Conservation (phyloP, 805 yeast genomes). For the Sugiyamaella valdiviana region DNA sequence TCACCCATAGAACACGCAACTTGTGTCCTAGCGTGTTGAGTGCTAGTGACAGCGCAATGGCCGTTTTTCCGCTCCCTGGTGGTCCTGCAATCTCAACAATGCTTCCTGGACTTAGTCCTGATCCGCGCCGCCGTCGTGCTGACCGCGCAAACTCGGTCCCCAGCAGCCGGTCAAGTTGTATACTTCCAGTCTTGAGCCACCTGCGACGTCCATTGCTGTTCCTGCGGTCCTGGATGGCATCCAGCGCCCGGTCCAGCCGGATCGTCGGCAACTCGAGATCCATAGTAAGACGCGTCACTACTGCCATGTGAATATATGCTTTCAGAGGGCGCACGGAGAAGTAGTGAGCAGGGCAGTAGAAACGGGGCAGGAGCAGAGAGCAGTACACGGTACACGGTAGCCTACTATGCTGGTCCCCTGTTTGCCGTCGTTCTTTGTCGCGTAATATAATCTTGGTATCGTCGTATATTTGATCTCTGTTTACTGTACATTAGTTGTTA, state of each 20-base stretch:
- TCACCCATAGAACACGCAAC: constrained; percentile 21
- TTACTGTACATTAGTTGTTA: too few species aligned
- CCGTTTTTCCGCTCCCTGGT: constrained; percentile 29
- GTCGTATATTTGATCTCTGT: too few species aligned
- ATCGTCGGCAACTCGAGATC: neutral
- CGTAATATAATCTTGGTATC: too few species aligned
- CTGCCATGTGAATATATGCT: too few species aligned
- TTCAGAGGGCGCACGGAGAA: too few species aligned
- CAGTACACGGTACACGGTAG: too few species aligned
- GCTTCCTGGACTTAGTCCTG: constrained; percentile 9
- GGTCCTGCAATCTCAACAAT: constrained; percentile 26
- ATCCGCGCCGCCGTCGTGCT: neutral
- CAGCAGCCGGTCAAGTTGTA: neutral
- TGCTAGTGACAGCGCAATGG: constrained; percentile 19
- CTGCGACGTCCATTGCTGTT: neutral
- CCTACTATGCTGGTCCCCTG: too few species aligned
- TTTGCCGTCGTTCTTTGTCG: too few species aligned
- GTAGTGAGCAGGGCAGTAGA: too few species aligned
- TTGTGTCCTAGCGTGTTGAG: constrained; percentile 21
- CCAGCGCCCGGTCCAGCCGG: neutral
- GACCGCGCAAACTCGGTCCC: neutral
- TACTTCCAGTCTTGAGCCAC: neutral
- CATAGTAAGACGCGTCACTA: neutral
- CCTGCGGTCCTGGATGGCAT: neutral
- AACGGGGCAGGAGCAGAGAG: too few species aligned